Percentiles rank a stretch among this genome's conserved stretches.
phyloP scores from a whole-genome alignment of 1,284 basidiomycete species.

The Leccinum pachyderme region DNA sequence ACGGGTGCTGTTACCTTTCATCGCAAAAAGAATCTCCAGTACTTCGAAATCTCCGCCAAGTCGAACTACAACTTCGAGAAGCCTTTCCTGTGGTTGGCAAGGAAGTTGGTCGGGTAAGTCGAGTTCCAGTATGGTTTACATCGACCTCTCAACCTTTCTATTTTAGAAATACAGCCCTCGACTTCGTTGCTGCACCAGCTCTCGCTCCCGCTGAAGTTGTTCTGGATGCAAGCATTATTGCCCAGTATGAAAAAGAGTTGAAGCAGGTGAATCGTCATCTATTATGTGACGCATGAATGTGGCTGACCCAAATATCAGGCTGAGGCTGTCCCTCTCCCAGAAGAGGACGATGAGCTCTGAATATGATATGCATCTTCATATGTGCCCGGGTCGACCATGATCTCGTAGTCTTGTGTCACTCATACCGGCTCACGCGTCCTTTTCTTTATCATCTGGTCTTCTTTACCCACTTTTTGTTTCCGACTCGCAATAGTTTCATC shows the following conservation, averaged over 20 bases:
- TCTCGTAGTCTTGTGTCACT: slow-evolving; percentile 20
- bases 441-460: slow-evolving; percentile 19
- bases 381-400: slow-evolving; percentile 22
- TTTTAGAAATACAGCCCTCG: slow-evolving; percentile 78
- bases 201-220: slow-evolving; percentile 92
- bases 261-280: slow-evolving; percentile 46
- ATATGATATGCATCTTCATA: slow-evolving; percentile 21
- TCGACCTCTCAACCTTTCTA: not conserved
- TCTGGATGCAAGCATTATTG: slow-evolving; percentile 82
- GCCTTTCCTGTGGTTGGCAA: slow-evolving; percentile 98
- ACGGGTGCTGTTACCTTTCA: slow-evolving; percentile 99
- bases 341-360: slow-evolving; percentile 78
- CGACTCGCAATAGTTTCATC: slow-evolving; percentile 23
- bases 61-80: slow-evolving; percentile 99
- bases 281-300: not conserved
- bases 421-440: slow-evolving; percentile 14
- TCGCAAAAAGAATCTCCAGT: slow-evolving; percentile 99
- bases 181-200: slow-evolving; percentile 96
- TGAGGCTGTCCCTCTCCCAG: slow-evolving; percentile 72
- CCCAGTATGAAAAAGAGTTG: slow-evolving; percentile 83
- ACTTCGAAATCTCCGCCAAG: slow-evolving; percentile 99
- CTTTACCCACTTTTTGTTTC: slow-evolving; percentile 18
- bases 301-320: slow-evolving; percentile 45
- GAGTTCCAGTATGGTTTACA: not conserved
- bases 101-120: slow-evolving; percentile 93